Evolutionary conservation across 345 rosid genomes (phyloP).

Genomic region (Erysimum cheiranthoides): DNA sequence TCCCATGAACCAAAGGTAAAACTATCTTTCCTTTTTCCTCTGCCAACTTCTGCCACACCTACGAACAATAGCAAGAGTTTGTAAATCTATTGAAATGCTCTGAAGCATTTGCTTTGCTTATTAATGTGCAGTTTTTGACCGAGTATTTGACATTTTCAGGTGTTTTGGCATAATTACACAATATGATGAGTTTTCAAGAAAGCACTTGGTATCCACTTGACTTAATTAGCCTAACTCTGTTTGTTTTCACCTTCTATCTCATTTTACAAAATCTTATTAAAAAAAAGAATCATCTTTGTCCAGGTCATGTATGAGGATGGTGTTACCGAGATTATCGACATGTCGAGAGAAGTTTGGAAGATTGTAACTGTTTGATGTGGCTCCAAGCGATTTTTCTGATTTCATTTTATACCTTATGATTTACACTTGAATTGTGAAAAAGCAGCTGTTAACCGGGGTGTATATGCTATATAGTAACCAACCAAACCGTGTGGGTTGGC

Average conservation of each 20-base stretch:
- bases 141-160: slow-evolving; percentile 46
- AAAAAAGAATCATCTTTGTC: neutral
- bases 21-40: neutral
- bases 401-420: neutral
- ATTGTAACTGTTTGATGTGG: slow-evolving; percentile 47
- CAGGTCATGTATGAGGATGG: slow-evolving; percentile 91
- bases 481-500: neutral
- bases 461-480: neutral
- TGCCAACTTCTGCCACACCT: neutral
- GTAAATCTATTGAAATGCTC: neutral
- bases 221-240: neutral
- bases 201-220: slow-evolving; percentile 60
- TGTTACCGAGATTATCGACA: slow-evolving; percentile 56
- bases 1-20: slow-evolving; percentile 59
- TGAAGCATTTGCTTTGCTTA: neutral
- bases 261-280: neutral
- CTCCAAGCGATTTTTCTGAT: neutral
- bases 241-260: neutral
- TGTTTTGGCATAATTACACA: slow-evolving; percentile 68
- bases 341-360: slow-evolving; percentile 80
- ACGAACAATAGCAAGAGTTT: neutral
- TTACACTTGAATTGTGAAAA: slow-evolving; percentile 18
- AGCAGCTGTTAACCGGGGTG: slow-evolving; percentile 11
- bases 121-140: neutral
- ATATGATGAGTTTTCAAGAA: slow-evolving; percentile 64